Evolutionary conservation across 352 stramenopile genomes (phyloP).

Genomic region (Pythium dissotocum): DNA sequence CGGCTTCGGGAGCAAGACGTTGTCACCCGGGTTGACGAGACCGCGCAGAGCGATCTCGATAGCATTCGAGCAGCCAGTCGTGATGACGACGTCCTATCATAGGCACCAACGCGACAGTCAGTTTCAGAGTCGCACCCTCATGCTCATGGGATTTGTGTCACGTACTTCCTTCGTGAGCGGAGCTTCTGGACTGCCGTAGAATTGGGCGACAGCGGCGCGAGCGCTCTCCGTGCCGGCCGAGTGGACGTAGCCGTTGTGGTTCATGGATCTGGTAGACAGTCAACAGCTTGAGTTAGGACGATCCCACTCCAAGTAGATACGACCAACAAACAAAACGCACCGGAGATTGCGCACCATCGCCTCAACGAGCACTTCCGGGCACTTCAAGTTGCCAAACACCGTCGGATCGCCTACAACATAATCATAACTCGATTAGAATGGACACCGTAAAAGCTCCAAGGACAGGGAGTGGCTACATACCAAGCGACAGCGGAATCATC

Average conservation of each 20-base stretch:
- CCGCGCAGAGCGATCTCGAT: slow-evolving; percentile 91
- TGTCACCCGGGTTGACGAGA: slow-evolving; percentile 87
- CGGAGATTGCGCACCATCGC: slow-evolving; percentile 61
- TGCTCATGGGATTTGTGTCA: background rate
- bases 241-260: slow-evolving; percentile 92
- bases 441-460: background rate
- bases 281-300: background rate
- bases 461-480: slow-evolving; percentile 24
- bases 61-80: slow-evolving; percentile 90
- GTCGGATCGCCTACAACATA: slow-evolving; percentile 84
- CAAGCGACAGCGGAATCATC: slow-evolving; percentile 91
- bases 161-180: slow-evolving; percentile 73
- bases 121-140: background rate
- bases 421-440: background rate
- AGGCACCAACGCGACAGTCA: background rate
- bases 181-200: slow-evolving; percentile 57
- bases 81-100: slow-evolving; percentile 88
- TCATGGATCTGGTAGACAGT: slow-evolving; percentile 45
- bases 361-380: slow-evolving; percentile 82
- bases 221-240: slow-evolving; percentile 83
- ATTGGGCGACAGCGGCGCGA: slow-evolving; percentile 83
- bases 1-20: slow-evolving; percentile 92
- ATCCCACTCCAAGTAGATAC: background rate
- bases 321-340: slow-evolving; percentile 24
- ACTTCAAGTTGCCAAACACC: slow-evolving; percentile 90